Evolutionary conservation across 441 rosid species (phyloP).

Genomic region (Mallotus repandus): DNA sequence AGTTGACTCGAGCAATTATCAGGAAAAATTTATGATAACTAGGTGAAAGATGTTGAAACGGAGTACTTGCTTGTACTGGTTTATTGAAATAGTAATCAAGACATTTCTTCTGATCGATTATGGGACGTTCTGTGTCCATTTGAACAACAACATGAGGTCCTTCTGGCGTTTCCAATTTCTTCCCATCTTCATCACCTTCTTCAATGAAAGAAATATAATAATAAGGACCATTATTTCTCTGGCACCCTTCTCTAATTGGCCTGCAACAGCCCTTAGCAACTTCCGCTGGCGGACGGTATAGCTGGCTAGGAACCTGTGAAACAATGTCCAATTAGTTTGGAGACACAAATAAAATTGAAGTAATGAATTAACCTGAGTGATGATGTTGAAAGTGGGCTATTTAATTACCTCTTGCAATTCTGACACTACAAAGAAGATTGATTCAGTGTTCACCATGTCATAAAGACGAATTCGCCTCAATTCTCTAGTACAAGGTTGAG

Average conservation of each 20-base stretch:
- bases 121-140: slow-evolving; percentile 87
- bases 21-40: too few relatives aligned
- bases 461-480: slow-evolving; percentile 74
- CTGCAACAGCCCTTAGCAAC: slow-evolving; percentile 65
- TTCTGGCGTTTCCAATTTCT: slow-evolving; percentile 31
- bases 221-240: slow-evolving; percentile 52
- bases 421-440: slow-evolving; percentile 81
- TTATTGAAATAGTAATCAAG: slow-evolving; percentile 69
- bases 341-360: too few relatives aligned
- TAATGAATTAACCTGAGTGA: too few relatives aligned
- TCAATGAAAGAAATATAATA: slow-evolving; percentile 61
- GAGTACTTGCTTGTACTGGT: slow-evolving; percentile 57
- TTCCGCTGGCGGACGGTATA: slow-evolving; percentile 68
- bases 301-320: slow-evolving; percentile 51
- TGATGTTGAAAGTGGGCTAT: too few relatives aligned
- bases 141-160: slow-evolving; percentile 62
- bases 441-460: slow-evolving; percentile 55
- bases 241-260: slow-evolving; percentile 55
- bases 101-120: slow-evolving; percentile 70
- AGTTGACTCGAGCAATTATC: too few relatives aligned
- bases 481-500: slow-evolving; percentile 60
- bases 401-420: slow-evolving; percentile 70
- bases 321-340: too few relatives aligned
- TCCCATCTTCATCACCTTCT: slow-evolving; percentile 35
- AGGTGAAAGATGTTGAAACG: too few relatives aligned